Conservation (phyloP, 768 basidiomycete genomes). For the Boletus rufocinnamomeus region DNA sequence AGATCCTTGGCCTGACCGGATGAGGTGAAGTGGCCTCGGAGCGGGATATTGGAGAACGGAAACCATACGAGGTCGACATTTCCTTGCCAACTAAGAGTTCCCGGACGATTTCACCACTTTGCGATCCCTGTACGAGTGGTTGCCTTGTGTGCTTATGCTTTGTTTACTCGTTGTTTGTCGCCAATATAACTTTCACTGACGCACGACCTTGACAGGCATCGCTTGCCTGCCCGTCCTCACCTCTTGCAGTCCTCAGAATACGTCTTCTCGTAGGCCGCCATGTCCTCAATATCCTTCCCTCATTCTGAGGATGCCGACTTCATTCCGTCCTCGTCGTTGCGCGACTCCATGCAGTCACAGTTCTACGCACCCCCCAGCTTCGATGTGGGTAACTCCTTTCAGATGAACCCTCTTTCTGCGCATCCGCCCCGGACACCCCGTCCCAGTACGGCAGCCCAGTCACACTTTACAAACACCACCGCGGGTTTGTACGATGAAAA, state of each 20-base stretch:
- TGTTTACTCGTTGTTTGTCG: slow-evolving; percentile 33
- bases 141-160: slow-evolving; percentile 5
- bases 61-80: slow-evolving; percentile 37
- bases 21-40: slow-evolving; percentile 56
- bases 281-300: slow-evolving; percentile 74
- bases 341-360: slow-evolving; percentile 42
- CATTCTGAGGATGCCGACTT: slow-evolving; percentile 40
- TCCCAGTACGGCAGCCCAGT: slow-evolving; percentile 26
- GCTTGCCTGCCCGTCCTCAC: neutral
- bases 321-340: slow-evolving; percentile 40
- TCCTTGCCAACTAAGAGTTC: neutral
- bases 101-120: neutral
- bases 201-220: neutral
- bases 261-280: slow-evolving; percentile 28
- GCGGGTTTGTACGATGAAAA: slow-evolving; percentile 44
- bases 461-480: slow-evolving; percentile 27
- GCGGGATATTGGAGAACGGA: slow-evolving; percentile 64
- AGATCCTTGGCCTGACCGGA: slow-evolving; percentile 51
- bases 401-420: slow-evolving; percentile 78
- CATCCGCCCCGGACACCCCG: slow-evolving; percentile 80
- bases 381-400: slow-evolving; percentile 63
- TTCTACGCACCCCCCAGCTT: slow-evolving; percentile 59
- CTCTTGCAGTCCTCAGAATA: neutral
- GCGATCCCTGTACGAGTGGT: neutral
- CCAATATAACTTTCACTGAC: neutral